phyloP scores from a whole-genome alignment of 495 filamentous ascomycete genomes.

The Ramalina intermedia region DNA sequence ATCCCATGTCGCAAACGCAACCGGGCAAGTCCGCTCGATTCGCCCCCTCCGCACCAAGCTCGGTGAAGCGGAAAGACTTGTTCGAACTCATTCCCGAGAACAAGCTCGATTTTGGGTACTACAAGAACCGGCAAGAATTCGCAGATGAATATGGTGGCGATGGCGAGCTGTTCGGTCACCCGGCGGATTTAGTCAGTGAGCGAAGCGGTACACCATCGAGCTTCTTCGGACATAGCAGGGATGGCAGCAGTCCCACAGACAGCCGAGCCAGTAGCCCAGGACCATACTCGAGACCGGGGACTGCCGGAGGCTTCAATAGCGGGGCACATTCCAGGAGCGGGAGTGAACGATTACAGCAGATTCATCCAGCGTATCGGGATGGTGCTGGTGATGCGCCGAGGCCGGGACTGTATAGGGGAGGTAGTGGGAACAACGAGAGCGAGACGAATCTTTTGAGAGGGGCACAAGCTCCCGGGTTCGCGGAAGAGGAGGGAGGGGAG shows the following conservation, averaged over 20 bases:
- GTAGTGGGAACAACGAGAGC: conserved; percentile 35
- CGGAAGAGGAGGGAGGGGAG: conserved; percentile 10
- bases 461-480: conserved; percentile 23
- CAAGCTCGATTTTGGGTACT: conserved; percentile 87
- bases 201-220: conserved; percentile 50
- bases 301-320: neutral
- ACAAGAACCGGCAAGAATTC: conserved; percentile 80
- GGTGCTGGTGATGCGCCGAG: neutral
- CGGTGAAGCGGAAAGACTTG: conserved; percentile 3
- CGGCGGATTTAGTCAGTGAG: conserved; percentile 47
- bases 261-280: conserved; percentile 35
- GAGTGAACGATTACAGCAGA: conserved; percentile 2
- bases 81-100: conserved; percentile 86
- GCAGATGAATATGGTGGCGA: conserved; percentile 72
- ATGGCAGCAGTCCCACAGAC: conserved; percentile 23
- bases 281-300: conserved; percentile 6
- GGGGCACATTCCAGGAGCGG: neutral
- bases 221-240: conserved; percentile 25
- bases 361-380: conserved; percentile 9
- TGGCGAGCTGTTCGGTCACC: conserved; percentile 48
- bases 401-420: conserved; percentile 20
- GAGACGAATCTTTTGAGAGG: conserved; percentile 29
- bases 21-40: conserved; percentile 49
- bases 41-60: conserved; percentile 18
- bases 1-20: conserved; percentile 60